These are phyloP conservation scores for Debaryomycetaceae sp. DNA, from an alignment of 1,139 yeast species.

Conservation along the genomic window DNA sequence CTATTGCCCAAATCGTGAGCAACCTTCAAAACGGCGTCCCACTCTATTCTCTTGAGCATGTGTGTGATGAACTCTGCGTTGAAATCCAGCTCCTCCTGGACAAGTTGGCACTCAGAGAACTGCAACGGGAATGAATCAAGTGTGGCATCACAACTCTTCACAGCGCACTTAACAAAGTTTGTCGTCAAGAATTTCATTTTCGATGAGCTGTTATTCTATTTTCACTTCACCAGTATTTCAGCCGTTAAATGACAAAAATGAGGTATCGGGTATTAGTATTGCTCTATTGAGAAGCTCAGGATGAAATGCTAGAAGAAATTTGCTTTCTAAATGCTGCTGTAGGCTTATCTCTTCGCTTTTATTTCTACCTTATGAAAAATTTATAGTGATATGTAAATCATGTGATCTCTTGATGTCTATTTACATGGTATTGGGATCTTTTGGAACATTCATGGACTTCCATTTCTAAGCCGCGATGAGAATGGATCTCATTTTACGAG, in stretches of 20 bases:
- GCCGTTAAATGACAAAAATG: too few relatives aligned
- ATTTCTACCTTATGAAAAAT: constrained; percentile 1
- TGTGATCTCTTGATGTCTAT: constrained; percentile 2
- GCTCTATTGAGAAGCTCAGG: too few relatives aligned
- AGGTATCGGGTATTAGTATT: too few relatives aligned
- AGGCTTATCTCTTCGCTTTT: not conserved
- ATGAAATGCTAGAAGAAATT: too few relatives aligned
- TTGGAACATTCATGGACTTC: not conserved
- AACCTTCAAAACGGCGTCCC: constrained; percentile 78
- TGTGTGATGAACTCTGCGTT: constrained; percentile 77
- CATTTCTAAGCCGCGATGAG: too few relatives aligned
- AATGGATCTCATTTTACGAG: too few relatives aligned
- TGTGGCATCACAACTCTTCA: constrained; percentile 72
- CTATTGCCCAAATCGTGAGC: constrained; percentile 74
- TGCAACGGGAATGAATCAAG: constrained; percentile 77
- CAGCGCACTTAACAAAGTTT: constrained; percentile 92
- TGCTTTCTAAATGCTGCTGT: not conserved
- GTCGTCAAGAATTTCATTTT: constrained; percentile 89
- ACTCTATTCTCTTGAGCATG: constrained; percentile 79
- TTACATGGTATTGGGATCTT: not conserved
- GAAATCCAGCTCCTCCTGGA: constrained; percentile 76
- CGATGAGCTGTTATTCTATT: not conserved
- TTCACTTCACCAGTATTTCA: too few relatives aligned
- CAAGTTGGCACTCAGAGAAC: constrained; percentile 68
- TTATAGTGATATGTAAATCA: not conserved